Percentiles rank a stretch among this genome's conserved stretches.
Conservation (phyloP, 202 grass and related monocot species). For the Panicum virgatum region DNA sequence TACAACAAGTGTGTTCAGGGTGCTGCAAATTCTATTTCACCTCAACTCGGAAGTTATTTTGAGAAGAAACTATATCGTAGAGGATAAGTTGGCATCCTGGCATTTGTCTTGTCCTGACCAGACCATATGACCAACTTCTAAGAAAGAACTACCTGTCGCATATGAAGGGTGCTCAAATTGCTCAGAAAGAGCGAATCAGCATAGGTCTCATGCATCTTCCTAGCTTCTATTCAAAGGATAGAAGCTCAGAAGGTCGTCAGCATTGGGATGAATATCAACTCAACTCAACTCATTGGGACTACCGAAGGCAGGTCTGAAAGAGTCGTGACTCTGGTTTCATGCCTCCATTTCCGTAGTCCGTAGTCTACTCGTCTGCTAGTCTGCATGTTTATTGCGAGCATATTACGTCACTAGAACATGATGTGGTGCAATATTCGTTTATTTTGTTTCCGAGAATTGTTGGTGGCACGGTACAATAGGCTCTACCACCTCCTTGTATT, state of each 20-base stretch:
- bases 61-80: conserved; percentile 48
- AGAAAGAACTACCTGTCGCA: not conserved
- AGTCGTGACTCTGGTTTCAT: not conserved
- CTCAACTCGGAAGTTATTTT: conserved; percentile 53
- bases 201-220: not conserved
- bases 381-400: not conserved
- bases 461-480: not conserved
- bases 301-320: not conserved
- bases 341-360: not conserved
- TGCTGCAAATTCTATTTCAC: conserved; percentile 63
- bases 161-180: not conserved
- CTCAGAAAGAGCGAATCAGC: not conserved
- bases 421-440: not conserved
- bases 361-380: not conserved
- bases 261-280: not conserved
- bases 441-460: not conserved
- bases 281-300: conserved; percentile 27
- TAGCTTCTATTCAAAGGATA: not conserved
- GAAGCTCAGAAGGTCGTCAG: not conserved
- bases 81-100: not conserved
- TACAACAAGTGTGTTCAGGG: conserved; percentile 78
- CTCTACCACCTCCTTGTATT: not conserved
- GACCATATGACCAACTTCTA: not conserved
- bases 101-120: not conserved
- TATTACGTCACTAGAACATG: not conserved